A percentile compares a stretch with the other conserved stretches of the same genome.
phyloP scores from a whole-genome alignment of 1,139 yeast species.

The Protomyces arabidopsidicola region DNA sequence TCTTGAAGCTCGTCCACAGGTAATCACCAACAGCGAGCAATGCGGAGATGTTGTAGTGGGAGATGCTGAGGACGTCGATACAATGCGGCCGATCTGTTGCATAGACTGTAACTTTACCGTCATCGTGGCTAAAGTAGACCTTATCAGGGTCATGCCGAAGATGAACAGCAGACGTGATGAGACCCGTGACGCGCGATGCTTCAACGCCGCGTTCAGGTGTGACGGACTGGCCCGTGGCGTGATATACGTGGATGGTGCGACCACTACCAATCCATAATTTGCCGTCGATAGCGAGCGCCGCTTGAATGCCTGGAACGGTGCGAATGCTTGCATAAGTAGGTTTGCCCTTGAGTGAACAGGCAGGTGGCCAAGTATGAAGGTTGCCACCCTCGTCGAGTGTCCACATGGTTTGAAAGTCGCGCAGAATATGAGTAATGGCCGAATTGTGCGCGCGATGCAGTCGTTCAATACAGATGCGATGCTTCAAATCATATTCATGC shows the following conservation, averaged over 20 bases:
- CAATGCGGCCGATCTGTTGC: slow-evolving; percentile 35
- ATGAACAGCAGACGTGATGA: slow-evolving; percentile 39
- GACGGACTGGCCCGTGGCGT: slow-evolving; percentile 1
- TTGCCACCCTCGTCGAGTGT: slow-evolving; percentile 45
- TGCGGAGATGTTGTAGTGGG: slow-evolving; percentile 39
- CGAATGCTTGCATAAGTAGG: not conserved
- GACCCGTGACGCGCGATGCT: slow-evolving; percentile 35
- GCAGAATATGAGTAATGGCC: slow-evolving; percentile 37
- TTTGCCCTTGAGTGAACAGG: slow-evolving; percentile 22
- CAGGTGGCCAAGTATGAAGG: slow-evolving; percentile 39
- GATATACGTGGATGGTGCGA: slow-evolving; percentile 39
- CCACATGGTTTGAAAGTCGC: slow-evolving; percentile 38
- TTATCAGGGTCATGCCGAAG: slow-evolving; percentile 36
- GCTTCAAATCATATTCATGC: slow-evolving; percentile 37
- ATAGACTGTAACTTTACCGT: slow-evolving; percentile 43
- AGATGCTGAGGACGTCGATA: slow-evolving; percentile 40
- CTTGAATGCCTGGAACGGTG: slow-evolving; percentile 9
- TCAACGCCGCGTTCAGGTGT: slow-evolving; percentile 31
- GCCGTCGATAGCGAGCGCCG: slow-evolving; percentile 36
- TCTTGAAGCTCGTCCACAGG: slow-evolving; percentile 44
- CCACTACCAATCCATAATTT: slow-evolving; percentile 42
- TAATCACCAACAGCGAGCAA: slow-evolving; percentile 39
- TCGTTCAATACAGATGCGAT: slow-evolving; percentile 32
- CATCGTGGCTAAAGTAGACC: slow-evolving; percentile 45
- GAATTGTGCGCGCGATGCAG: slow-evolving; percentile 38